Evolutionary conservation across 2,329 filamentous ascomycete species (phyloP).

Genomic region (Pyricularia grisea): DNA sequence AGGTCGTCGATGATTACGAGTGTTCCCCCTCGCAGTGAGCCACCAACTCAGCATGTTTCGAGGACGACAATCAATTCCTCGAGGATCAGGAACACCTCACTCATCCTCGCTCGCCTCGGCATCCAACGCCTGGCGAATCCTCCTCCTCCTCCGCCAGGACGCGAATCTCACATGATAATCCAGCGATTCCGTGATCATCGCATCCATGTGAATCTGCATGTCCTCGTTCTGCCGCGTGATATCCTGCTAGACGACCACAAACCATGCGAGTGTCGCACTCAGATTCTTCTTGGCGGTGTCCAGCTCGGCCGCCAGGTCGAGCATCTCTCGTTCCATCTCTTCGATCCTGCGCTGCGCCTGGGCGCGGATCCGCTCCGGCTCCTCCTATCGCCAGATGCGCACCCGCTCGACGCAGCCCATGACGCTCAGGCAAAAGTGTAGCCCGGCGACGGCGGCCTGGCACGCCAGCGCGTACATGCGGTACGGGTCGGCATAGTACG

Average conservation of each 20-base stretch:
- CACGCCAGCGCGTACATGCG: slow-evolving; percentile 1
- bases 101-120: not conserved
- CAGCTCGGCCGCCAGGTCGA: not conserved
- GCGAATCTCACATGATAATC: not conserved
- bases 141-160: not conserved
- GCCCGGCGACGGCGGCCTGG: not conserved
- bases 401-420: slow-evolving; percentile 4
- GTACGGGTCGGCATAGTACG: slow-evolving; percentile 4
- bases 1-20: too few relatives aligned
- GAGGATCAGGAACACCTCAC: not conserved
- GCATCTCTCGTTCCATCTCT: not conserved
- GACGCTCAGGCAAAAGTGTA: not conserved
- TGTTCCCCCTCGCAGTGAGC: too few relatives aligned
- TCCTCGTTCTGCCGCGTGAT: not conserved
- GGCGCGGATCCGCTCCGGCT: not conserved
- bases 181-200: not conserved
- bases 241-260: too few relatives aligned
- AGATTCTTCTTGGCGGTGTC: not conserved
- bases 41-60: too few relatives aligned
- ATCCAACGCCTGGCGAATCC: not conserved
- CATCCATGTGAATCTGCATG: not conserved
- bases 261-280: not conserved
- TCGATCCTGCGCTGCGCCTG: not conserved
- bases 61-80: too few relatives aligned
- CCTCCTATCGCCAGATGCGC: slow-evolving; percentile 1